These are phyloP conservation scores for Xylaria venustula DNA, from an alignment of 495 filamentous ascomycete genomes.

Conservation along the genomic window DNA sequence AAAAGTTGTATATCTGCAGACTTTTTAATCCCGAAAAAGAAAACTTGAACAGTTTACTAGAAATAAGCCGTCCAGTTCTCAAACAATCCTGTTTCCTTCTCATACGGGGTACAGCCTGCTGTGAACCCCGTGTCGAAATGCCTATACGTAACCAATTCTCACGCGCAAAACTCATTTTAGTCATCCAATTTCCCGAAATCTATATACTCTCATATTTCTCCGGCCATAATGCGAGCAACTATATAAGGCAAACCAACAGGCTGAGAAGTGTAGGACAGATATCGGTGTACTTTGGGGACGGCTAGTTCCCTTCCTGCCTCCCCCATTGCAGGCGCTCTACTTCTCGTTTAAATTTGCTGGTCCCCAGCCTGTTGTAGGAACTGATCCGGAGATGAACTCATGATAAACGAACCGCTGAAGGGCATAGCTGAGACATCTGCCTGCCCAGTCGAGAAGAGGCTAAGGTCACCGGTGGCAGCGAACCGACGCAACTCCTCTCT, in stretches of 20 bases:
- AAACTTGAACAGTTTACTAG: neutral
- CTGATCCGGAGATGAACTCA: constrained; percentile 14
- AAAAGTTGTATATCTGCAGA: no score
- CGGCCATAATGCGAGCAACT: neutral
- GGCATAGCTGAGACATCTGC: constrained; percentile 20
- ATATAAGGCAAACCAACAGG: no score
- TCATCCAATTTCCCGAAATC: neutral
- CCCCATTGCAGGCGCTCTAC: neutral
- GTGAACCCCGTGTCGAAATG: neutral
- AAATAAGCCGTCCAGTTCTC: no score
- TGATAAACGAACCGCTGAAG: constrained; percentile 20
- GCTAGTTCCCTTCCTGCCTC: neutral
- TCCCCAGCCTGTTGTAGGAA: constrained; percentile 12
- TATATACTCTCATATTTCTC: neutral
- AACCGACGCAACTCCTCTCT: constrained; percentile 33
- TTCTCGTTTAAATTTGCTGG: neutral
- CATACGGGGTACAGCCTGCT: neutral
- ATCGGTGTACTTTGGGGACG: no score
- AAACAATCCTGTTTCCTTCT: neutral
- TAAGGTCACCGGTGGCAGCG: constrained; percentile 36
- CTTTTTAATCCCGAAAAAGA: neutral
- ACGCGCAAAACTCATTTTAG: neutral
- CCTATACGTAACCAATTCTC: neutral
- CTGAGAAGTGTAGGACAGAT: no score
- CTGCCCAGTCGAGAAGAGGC: constrained; percentile 40